phyloP scores from a whole-genome alignment of 2,329 filamentous ascomycete species.

The Microsporum ferrugineum region DNA sequence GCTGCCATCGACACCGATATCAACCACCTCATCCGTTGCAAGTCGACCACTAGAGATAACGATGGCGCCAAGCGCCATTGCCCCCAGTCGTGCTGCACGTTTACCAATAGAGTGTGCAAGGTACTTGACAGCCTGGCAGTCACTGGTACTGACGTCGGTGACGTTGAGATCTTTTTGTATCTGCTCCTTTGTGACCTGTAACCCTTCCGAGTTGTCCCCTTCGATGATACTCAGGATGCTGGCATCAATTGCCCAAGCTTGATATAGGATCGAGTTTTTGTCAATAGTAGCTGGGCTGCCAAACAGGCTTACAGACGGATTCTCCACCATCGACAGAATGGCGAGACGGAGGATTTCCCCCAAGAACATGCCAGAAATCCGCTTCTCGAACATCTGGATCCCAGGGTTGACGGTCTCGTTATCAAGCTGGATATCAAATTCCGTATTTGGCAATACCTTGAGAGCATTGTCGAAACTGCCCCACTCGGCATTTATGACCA shows the following conservation, averaged over 20 bases:
- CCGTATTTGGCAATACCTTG: constrained; percentile 72
- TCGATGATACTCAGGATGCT: constrained; percentile 79
- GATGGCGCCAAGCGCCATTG: constrained; percentile 75
- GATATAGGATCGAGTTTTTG: constrained; percentile 55
- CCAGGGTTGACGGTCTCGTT: constrained; percentile 76
- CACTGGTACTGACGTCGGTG: constrained; percentile 64
- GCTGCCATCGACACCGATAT: constrained; percentile 89
- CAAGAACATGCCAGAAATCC: constrained; percentile 94
- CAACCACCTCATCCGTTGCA: constrained; percentile 56
- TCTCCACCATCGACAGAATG: constrained; percentile 59
- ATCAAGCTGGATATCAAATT: constrained; percentile 72
- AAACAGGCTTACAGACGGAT: constrained; percentile 60
- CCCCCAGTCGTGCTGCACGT: constrained; percentile 75
- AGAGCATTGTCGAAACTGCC: constrained; percentile 94
- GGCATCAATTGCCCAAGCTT: constrained; percentile 83
- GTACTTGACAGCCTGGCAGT: constrained; percentile 76
- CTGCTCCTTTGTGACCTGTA: constrained; percentile 62
- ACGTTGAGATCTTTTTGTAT: constrained; percentile 68
- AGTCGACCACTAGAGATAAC: constrained; percentile 71
- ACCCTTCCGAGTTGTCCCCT: constrained; percentile 61
- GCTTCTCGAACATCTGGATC: constrained; percentile 98
- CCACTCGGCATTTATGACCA: constrained; percentile 99
- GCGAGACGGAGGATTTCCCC: constrained; percentile 81
- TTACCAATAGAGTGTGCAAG: constrained; percentile 75
- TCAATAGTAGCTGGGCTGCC: constrained; percentile 61